Conservation (phyloP, 768 basidiomycete species). For the Boletus rufocinnamomeus region DNA sequence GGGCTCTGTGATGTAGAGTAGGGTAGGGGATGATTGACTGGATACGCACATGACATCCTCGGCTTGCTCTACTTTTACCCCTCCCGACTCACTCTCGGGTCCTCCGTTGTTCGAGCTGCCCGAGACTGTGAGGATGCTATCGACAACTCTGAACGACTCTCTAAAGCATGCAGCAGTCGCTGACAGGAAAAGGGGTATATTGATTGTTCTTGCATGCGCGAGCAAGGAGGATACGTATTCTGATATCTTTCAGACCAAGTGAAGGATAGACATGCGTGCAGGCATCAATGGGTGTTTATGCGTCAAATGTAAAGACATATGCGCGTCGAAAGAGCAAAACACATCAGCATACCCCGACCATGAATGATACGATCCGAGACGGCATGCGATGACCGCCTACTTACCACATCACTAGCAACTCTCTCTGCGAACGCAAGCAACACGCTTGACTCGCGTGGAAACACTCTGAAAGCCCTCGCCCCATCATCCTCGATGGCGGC, state of each 20-base stretch:
- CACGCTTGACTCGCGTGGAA: conserved; percentile 78
- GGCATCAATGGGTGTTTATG: not conserved
- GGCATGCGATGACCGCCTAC: conserved; percentile 26
- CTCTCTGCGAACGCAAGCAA: conserved; percentile 82
- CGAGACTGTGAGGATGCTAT: conserved; percentile 64
- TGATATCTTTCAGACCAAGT: conserved; percentile 55
- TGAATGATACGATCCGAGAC: conserved; percentile 1
- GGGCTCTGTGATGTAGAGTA: conserved; percentile 4
- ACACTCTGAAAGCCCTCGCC: conserved; percentile 77
- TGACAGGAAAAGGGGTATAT: conserved; percentile 70
- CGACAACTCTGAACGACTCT: conserved; percentile 86
- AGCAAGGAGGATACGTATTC: conserved; percentile 86
- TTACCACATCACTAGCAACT: conserved; percentile 80
- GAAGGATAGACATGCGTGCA: not conserved
- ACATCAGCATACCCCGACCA: conserved; percentile 1
- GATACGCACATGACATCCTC: conserved; percentile 81
- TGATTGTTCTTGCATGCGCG: conserved; percentile 73
- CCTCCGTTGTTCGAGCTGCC: conserved; percentile 9
- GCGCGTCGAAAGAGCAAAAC: not conserved
- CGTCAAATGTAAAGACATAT: not conserved
- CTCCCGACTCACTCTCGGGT: conserved; percentile 3
- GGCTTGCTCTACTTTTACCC: conserved; percentile 52
- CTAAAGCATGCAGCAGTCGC: conserved; percentile 89
- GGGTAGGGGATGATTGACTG: not conserved
- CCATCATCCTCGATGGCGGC: conserved; percentile 72